Evolutionary conservation across 345 rosid genomes (phyloP), one percentile per base, ranked within the genome.

Genomic region (sweet orange (Citrus sinensis)): DNA sequence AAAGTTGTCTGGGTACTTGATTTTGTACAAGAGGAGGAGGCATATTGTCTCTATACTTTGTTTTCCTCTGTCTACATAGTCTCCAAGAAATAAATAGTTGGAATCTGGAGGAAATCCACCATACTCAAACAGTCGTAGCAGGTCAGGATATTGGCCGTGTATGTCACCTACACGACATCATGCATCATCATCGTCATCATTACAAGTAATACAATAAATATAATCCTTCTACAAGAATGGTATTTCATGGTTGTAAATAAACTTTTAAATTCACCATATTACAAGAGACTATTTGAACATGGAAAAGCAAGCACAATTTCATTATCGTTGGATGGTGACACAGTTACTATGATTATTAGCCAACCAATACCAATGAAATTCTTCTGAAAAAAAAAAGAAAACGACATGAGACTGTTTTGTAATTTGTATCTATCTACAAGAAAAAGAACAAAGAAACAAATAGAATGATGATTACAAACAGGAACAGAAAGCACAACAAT

Each of bases 21-120:
- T 80, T 51, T 88, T 88, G 85, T 82, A 88, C 5, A 83, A 82
- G 22, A 88, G 84, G 30, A 86, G 86, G 76, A 87, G 90, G 77
- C 88, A 82, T 54, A 87, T 85, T 34, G 88, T 87, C 58, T 87
- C 88, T 58, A 88, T 75, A 81, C 90, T 82, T 70, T 84, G 90
- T 75, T 88, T 88, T 5, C 90, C 88, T 77, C 90, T 85, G 67
- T 88, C 90, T 5, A 88, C 90, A 34, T 88, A 88, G 82, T 88
- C 90, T 55, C 90, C 90, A 0, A 88, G 86, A 80, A 88, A 88
- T 35, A 88, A 73, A 46, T 88, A 86, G 73, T 86, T 88, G 9
- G 86, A 42, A 34, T 83, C 87, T 4, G 88, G 90, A 10, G 90
- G 90, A 51, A 76, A 86, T 67, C 90, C 90, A 1, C 90, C 88